Evolutionary conservation across 768 basidiomycete species (phyloP).

Genomic region (Tephrocybe sp.): DNA sequence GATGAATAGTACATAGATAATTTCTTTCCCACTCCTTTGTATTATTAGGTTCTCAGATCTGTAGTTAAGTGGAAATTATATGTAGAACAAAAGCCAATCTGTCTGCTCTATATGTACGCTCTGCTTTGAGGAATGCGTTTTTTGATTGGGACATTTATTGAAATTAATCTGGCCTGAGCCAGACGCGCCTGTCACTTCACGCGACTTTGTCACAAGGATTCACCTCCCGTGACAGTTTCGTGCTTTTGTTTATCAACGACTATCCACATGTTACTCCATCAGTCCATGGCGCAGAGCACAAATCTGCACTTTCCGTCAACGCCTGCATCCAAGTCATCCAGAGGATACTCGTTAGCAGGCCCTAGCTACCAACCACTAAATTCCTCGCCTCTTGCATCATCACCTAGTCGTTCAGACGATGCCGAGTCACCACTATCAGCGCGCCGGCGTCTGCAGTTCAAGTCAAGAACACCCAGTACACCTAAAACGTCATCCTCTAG

Average conservation of each 20-base stretch:
- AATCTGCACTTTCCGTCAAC: slow-evolving; percentile 14
- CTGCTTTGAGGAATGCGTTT: too few species aligned
- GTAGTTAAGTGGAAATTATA: too few species aligned
- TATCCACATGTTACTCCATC: neutral
- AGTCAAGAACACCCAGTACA: slow-evolving; percentile 28
- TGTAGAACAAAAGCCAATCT: too few species aligned
- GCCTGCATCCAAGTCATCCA: slow-evolving; percentile 4
- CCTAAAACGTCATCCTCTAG: slow-evolving; percentile 23
- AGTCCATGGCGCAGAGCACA: slow-evolving; percentile 5
- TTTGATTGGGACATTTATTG: too few species aligned
- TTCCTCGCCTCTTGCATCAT: slow-evolving; percentile 54
- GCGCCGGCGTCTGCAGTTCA: slow-evolving; percentile 58
- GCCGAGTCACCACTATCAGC: slow-evolving; percentile 42
- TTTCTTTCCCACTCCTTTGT: too few species aligned
- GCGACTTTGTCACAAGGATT: slow-evolving; percentile 2
- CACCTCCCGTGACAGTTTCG: slow-evolving; percentile 6
- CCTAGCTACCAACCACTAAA: slow-evolving; percentile 31
- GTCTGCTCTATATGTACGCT: too few species aligned
- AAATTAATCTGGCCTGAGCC: too few species aligned
- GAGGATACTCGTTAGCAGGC: neutral
- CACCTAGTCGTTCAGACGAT: slow-evolving; percentile 30
- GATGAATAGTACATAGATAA: too few species aligned
- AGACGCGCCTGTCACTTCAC: slow-evolving; percentile 1
- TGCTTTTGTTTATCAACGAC: slow-evolving; percentile 5
- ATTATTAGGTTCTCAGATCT: too few species aligned